Evolutionary conservation across 345 rosid genomes (phyloP), one percentile per base, ranked within the genome.

Genomic region (Citropsis articulata): DNA sequence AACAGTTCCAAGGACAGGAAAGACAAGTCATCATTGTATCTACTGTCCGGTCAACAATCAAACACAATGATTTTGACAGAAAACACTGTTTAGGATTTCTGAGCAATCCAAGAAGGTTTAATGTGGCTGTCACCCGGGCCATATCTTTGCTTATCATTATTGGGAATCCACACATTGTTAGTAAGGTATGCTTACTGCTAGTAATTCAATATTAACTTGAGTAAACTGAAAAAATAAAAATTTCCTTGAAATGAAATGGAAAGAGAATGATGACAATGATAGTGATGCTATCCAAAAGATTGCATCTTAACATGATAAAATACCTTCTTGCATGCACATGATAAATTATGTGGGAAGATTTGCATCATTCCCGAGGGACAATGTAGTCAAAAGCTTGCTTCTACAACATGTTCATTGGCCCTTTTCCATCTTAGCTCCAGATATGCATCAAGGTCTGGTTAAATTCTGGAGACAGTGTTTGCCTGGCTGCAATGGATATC

Each of bases 1-100:
- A 93, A 81, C 99, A 96, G 72, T 96, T 93, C 75, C 99, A 96
- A 86, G 99, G 99, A 35, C 99, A 96, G 80, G 98, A 93, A 81
- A 90, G 88, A 71, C 79, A 89, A 62, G 97, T 93, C 13, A 91
- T 93, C 56, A 87, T 96, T 57, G 82, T 96, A 62, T 94, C 98
- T 27, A 96, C 97, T 0, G 99, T 93, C 38, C 88, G 99, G 66
- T 96, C 97, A 36, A 96, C 98, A 9, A 71, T 92, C 78, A 91
- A 88, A 77, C 98, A 94, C 85, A 88, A 92, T 27, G 89, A 91
- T 60, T 92, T 91, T 36, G 98, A 94, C 76, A 85, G 79, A 78
- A 84, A 82, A 59, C 89, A 87, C 80, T 89, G 91, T 80, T 82
- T 94, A 57, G 98, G 98, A 24, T 94, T 92, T 75, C 83, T 94